Evolutionary conservation across 371 early-diverging fungal genomes (phyloP).

Genomic region (Thermomucor indicae-seudaticae): DNA sequence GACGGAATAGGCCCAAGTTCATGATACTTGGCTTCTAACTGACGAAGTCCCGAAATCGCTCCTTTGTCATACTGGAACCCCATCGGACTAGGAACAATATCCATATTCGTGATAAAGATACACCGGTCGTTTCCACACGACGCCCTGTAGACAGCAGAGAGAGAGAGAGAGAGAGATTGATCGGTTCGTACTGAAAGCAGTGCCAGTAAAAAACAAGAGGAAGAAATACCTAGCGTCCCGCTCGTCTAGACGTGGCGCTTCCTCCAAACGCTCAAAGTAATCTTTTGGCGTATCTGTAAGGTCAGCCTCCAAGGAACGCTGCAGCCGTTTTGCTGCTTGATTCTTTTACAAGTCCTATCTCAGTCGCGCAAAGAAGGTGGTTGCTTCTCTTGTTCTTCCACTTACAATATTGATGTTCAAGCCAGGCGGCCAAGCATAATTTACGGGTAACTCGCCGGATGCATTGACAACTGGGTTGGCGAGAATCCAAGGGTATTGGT

Average conservation of each 20-base stretch:
- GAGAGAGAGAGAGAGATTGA: background rate
- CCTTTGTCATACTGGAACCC: slow-evolving; percentile 26
- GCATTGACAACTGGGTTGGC: slow-evolving; percentile 29
- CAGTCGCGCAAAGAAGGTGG: background rate
- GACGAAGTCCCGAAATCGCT: slow-evolving; percentile 25
- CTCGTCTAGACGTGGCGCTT: slow-evolving; percentile 36
- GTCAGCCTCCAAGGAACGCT: slow-evolving; percentile 39
- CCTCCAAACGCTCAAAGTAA: slow-evolving; percentile 47
- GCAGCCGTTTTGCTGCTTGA: slow-evolving; percentile 51
- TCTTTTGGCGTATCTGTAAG: slow-evolving; percentile 43
- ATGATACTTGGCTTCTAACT: slow-evolving; percentile 26
- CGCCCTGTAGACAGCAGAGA: slow-evolving; percentile 20
- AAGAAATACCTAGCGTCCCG: slow-evolving; percentile 40
- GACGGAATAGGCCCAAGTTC: slow-evolving; percentile 10
- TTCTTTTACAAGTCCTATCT: slow-evolving; percentile 21
- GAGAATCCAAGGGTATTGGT: slow-evolving; percentile 62
- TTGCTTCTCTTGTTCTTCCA: background rate
- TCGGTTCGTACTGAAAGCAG: background rate
- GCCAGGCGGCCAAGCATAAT: background rate
- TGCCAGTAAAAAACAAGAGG: too few species aligned
- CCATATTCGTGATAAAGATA: slow-evolving; percentile 52
- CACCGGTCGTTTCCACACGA: slow-evolving; percentile 59
- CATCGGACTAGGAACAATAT: slow-evolving; percentile 41
- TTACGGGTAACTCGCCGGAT: background rate
- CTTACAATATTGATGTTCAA: slow-evolving; percentile 8